A percentile compares a stretch with the other conserved stretches of the same genome.
phyloP scores from a whole-genome alignment of 2,329 filamentous ascomycete species.

The Drechslera avenae region DNA sequence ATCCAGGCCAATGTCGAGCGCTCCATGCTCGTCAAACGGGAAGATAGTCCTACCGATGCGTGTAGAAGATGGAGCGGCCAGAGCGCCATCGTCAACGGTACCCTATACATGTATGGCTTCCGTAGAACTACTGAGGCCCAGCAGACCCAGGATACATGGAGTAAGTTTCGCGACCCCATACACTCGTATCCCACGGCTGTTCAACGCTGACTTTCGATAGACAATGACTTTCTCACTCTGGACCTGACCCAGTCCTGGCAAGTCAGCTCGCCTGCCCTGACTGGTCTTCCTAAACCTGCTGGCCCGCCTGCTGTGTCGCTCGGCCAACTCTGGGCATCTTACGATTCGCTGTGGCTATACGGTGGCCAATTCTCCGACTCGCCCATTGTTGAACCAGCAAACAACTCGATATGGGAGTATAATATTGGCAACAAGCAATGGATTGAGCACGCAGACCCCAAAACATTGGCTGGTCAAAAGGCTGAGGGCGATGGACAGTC shows the following conservation, averaged over 20 bases:
- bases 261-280: slow-evolving; percentile 65
- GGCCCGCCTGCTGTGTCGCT: slow-evolving; percentile 74
- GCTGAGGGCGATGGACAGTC: slow-evolving; percentile 61
- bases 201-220: slow-evolving; percentile 17
- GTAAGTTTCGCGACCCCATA: slow-evolving; percentile 51
- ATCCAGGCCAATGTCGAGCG: slow-evolving; percentile 23
- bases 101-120: slow-evolving; percentile 77
- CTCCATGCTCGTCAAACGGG: slow-evolving; percentile 30
- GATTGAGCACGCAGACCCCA: slow-evolving; percentile 66
- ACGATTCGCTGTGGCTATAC: slow-evolving; percentile 72
- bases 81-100: slow-evolving; percentile 72
- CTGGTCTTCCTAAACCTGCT: slow-evolving; percentile 66
- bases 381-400: slow-evolving; percentile 60
- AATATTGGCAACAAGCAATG: slow-evolving; percentile 64
- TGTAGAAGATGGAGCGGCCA: slow-evolving; percentile 49
- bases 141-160: slow-evolving; percentile 71
- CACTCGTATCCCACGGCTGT: background rate
- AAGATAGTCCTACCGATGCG: slow-evolving; percentile 40
- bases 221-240: slow-evolving; percentile 72
- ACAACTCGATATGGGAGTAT: slow-evolving; percentile 73
- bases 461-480: slow-evolving; percentile 67
- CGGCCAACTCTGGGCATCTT: slow-evolving; percentile 78
- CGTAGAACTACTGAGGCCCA: slow-evolving; percentile 62
- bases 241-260: slow-evolving; percentile 76
- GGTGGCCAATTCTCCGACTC: slow-evolving; percentile 74